A percentile compares a stretch with the other conserved stretches of the same genome.
phyloP scores from a whole-genome alignment of 257 asterid species.

The Echites panduratus region DNA sequence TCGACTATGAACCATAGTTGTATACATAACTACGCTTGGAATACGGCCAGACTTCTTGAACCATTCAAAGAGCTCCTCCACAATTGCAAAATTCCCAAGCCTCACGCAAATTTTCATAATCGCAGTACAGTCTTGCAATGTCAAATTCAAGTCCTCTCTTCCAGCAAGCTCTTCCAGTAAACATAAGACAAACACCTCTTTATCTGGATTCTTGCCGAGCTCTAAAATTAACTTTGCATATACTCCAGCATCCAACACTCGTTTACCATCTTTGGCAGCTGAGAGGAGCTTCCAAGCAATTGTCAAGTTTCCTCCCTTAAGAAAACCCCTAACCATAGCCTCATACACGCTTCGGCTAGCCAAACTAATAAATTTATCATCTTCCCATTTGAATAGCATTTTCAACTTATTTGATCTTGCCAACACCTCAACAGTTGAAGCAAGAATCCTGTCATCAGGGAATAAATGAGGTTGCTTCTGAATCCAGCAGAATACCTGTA shows the following conservation, averaged over 20 bases:
- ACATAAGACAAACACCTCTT: conserved; percentile 29
- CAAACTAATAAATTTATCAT: conserved; percentile 37
- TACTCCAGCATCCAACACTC: conserved; percentile 44
- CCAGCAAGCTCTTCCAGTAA: conserved; percentile 72
- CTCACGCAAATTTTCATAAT: conserved; percentile 61
- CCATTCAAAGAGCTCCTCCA: conserved; percentile 70
- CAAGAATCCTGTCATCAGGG: conserved; percentile 77
- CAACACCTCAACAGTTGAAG: conserved; percentile 73
- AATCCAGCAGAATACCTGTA: conserved; percentile 69
- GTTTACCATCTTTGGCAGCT: conserved; percentile 43
- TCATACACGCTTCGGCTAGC: conserved; percentile 61
- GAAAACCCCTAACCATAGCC: conserved; percentile 62
- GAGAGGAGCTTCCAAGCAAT: conserved; percentile 61
- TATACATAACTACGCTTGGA: conserved; percentile 73
- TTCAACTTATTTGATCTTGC: conserved; percentile 64
- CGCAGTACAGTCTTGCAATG: conserved; percentile 64
- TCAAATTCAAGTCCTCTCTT: conserved; percentile 59
- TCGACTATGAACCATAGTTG: conserved; percentile 62
- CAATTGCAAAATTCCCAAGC: conserved; percentile 55
- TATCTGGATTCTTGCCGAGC: conserved; percentile 66
- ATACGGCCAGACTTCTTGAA: conserved; percentile 41
- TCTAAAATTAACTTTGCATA: conserved; percentile 62
- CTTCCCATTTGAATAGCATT: conserved; percentile 49
- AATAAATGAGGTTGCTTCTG: conserved; percentile 63
- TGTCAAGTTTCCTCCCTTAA: conserved; percentile 57